A percentile compares a stretch with the other conserved stretches of the same genome.
phyloP scores from a whole-genome alignment of 1,139 yeast genomes.

The Eremothecium coryli region DNA sequence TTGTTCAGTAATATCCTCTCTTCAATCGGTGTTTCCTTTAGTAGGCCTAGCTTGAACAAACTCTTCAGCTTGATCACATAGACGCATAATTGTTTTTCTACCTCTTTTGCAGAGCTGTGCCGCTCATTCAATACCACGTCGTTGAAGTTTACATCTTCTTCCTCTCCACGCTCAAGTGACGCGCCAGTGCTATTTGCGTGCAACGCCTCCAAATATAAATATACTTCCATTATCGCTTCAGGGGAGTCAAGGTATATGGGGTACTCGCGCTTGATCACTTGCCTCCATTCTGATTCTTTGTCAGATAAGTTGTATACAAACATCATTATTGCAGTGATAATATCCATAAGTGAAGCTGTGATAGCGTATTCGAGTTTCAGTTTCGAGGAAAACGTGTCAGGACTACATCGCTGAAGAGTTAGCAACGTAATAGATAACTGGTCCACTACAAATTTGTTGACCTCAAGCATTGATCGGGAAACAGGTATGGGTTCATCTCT shows the following conservation, averaged over 20 bases:
- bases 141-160: conserved; percentile 50
- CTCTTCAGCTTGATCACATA: conserved; percentile 43
- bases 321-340: conserved; percentile 28
- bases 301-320: conserved; percentile 25
- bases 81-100: conserved; percentile 39
- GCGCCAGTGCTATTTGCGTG: conserved; percentile 25
- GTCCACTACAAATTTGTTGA: conserved; percentile 5
- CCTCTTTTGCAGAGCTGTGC: conserved; percentile 17
- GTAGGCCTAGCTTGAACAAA: conserved; percentile 36
- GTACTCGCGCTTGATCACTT: conserved; percentile 13
- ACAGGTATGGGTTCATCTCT: conserved; percentile 7
- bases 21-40: conserved; percentile 27
- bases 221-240: conserved; percentile 11
- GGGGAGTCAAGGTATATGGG: conserved; percentile 21
- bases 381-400: conserved; percentile 1
- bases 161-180: conserved; percentile 44
- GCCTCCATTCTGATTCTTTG: conserved; percentile 18
- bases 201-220: conserved; percentile 31
- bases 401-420: conserved; percentile 8
- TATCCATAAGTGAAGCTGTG: conserved; percentile 23
- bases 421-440: conserved; percentile 11
- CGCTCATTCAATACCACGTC: conserved; percentile 17
- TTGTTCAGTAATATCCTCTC: conserved; percentile 43
- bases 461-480: conserved; percentile 7
- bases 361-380: conserved; percentile 16